Base-by-base conservation (phyloP, 2,329 filamentous ascomycete species). In the Bertia moriformis region DNA sequence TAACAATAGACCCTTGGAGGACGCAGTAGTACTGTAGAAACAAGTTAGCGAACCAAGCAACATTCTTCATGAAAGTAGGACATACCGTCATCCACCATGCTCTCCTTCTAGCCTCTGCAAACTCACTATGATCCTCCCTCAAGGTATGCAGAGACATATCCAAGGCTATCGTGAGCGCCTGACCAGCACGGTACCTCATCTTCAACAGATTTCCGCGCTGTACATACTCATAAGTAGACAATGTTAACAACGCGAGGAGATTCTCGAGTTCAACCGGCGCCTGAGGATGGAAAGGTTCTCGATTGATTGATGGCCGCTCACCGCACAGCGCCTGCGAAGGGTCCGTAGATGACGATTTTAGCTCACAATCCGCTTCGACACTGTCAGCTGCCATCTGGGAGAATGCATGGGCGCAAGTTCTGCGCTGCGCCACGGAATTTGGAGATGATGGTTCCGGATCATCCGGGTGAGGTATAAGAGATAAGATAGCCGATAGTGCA, bases 51-150 rank as follows among this genome's bases (percentile, higher is more conserved):
- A n/a, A 7, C 7, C 40, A 32, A 40, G 30, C 38, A 41, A 14
- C 17, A 18, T 20, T 17, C n/a, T 18, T 10, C 14, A 20, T 2
- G 33, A 3, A n/a, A 18, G 40, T 17, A 18, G 32, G 24, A 36
- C 51, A 40, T 51, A 63, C 61, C 43, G 59, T 63, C 61, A 65
- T 65, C 61, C 61, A 65, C 61, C 61, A 65, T 30, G 60, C 59
- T 48, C 61, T 53, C 33, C 60, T 51, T 39, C 51, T 55, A 32
- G 59, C 60, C 44, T 65, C 61, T 4, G 56, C 46, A 38, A 53
- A 61, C 20, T 53, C 48, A 45, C 58, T 51, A 29, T 54, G 49
- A 19, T 56, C 51, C 12, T 48, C 50, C 3, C 49, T 45, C 17
- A 55, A 47, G 2, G 52, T 45, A 50, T 65, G 60, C 18, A 65